These are phyloP conservation scores for Mimosa pudica DNA, from an alignment of 306 rosid genomes.

Conservation along the genomic window DNA sequence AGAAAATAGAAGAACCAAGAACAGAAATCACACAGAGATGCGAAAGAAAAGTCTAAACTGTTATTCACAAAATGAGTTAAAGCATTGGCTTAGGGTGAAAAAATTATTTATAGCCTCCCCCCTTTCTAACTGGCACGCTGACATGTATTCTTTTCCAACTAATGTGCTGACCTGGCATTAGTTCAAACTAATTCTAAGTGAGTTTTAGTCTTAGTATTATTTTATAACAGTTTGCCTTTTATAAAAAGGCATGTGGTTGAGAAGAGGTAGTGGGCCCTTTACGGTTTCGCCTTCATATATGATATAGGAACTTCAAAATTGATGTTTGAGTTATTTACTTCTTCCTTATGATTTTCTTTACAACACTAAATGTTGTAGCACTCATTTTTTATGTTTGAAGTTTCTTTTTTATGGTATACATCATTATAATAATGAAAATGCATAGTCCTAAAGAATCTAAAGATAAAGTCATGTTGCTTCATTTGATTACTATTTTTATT, in stretches of 20 bases:
- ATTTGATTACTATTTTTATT: neutral
- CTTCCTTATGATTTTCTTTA: neutral
- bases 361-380: neutral
- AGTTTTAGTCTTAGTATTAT: too few relatives aligned
- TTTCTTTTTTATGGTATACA: neutral
- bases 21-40: too few relatives aligned
- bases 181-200: too few relatives aligned
- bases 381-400: neutral
- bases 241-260: neutral
- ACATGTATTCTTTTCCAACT: too few relatives aligned
- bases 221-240: too few relatives aligned
- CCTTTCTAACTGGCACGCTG: too few relatives aligned
- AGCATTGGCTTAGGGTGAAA: too few relatives aligned
- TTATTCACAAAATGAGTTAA: too few relatives aligned
- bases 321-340: neutral
- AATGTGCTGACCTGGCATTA: too few relatives aligned
- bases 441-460: neutral
- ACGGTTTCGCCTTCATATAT: neutral
- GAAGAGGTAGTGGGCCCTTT: neutral
- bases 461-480: conserved; percentile 7
- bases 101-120: too few relatives aligned
- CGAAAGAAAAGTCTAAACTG: too few relatives aligned
- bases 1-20: too few relatives aligned
- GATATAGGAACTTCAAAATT: neutral
- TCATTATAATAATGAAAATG: neutral